These are phyloP conservation scores for Penicillium brevicompactum DNA, from an alignment of 2,329 filamentous ascomycete species.

Conservation along the genomic window DNA sequence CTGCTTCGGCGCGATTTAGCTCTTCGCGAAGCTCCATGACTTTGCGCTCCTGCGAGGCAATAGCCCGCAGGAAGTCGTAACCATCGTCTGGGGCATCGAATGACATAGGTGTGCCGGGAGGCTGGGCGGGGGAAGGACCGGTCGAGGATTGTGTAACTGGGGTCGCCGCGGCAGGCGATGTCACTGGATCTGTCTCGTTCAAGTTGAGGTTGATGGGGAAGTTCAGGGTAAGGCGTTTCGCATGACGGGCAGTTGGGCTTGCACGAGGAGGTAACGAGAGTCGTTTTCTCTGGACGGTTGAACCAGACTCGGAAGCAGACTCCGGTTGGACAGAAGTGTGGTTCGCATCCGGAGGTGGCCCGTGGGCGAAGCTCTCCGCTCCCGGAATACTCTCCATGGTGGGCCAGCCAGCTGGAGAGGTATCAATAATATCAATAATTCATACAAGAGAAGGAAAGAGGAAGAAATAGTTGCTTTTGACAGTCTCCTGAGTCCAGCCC, in stretches of 20 bases:
- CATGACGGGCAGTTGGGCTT: conserved; percentile 40
- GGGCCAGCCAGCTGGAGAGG: conserved; percentile 30
- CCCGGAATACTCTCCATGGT: conserved; percentile 37
- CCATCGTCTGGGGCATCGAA: conserved; percentile 51
- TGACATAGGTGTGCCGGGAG: conserved; percentile 27
- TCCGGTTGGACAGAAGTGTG: conserved; percentile 22
- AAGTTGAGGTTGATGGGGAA: conserved; percentile 45
- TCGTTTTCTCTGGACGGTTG: conserved; percentile 28
- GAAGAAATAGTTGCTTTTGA: conserved; percentile 7
- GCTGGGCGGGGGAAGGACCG: conserved; percentile 33
- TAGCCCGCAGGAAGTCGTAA: conserved; percentile 77
- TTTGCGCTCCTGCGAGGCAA: conserved; percentile 87
- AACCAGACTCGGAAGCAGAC: conserved; percentile 14
- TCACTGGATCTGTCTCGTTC: conserved; percentile 21
- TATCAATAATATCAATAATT: neutral
- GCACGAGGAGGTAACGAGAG: conserved; percentile 38
- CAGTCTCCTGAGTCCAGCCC: conserved; percentile 14
- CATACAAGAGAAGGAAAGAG: neutral
- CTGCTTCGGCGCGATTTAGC: conserved; percentile 76
- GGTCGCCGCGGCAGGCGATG: conserved; percentile 37
- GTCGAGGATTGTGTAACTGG: conserved; percentile 36
- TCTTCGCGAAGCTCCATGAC: conserved; percentile 92
- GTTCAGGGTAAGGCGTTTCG: conserved; percentile 50
- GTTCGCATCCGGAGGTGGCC: conserved; percentile 34
- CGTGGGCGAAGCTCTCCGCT: conserved; percentile 29